A percentile compares a stretch with the other conserved stretches of the same genome.
Evolutionary conservation across 495 filamentous ascomycete genomes (phyloP).

Genomic region (Neurospora discreta): DNA sequence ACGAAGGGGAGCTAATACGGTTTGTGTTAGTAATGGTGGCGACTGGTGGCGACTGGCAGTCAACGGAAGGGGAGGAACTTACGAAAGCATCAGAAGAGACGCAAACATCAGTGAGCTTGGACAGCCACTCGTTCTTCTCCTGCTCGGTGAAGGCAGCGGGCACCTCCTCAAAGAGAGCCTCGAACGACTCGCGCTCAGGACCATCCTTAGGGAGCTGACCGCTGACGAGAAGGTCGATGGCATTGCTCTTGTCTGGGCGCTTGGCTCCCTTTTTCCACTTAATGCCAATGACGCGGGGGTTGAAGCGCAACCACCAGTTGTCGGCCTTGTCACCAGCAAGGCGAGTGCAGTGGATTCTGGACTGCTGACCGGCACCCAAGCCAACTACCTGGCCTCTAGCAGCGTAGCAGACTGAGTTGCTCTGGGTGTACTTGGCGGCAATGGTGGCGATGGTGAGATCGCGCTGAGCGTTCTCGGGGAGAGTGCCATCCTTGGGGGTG

Average conservation of each 20-base stretch:
- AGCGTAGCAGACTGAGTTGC: constrained; percentile 97
- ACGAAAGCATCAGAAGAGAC: constrained; percentile 92
- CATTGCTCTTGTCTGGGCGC: constrained; percentile 94
- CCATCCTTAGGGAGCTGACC: constrained; percentile 74
- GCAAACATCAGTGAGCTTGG: constrained; percentile 69
- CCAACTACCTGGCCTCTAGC: constrained; percentile 90
- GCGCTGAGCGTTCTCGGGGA: constrained; percentile 72
- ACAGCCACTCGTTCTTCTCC: constrained; percentile 75
- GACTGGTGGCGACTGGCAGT: not conserved
- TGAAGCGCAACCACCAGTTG: constrained; percentile 99
- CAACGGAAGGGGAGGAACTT: constrained; percentile 26
- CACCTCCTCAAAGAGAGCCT: constrained; percentile 85
- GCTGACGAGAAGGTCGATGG: constrained; percentile 87
- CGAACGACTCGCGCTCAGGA: constrained; percentile 73
- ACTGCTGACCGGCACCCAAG: constrained; percentile 92
- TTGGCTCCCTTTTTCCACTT: constrained; percentile 97
- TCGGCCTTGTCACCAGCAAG: constrained; percentile 98
- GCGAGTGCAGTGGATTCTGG: constrained; percentile 94
- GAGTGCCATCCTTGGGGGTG: constrained; percentile 61
- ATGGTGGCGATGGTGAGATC: constrained; percentile 95
- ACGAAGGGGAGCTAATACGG: constrained; percentile 81
- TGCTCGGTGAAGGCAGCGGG: constrained; percentile 69
- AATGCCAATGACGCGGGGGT: constrained; percentile 71
- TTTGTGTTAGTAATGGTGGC: constrained; percentile 6
- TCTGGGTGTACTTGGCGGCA: constrained; percentile 94